Evolutionary conservation across 2,329 filamentous ascomycete species (phyloP), one percentile per base, ranked within the genome.

Genomic region (Onygena corvina): DNA sequence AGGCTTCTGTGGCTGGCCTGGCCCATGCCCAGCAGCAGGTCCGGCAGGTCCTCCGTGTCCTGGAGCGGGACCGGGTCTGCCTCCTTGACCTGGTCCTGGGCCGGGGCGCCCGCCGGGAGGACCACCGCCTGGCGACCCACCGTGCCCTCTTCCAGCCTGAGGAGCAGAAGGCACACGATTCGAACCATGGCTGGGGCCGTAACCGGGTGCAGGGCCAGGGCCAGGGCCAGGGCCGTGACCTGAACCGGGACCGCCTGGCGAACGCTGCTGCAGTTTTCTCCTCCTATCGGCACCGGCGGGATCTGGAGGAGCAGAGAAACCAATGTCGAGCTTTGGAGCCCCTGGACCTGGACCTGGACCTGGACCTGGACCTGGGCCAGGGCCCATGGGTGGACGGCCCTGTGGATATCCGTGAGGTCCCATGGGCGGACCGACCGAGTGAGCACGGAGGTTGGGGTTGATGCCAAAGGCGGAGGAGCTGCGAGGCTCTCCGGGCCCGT

Each of bases 381-480:
- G 29, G 8, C 25, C 25, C 35, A 48, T 35, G 27, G 47, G 27
- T 30, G 56, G 61, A n/a, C 59, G 62, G 31, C 65, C 59, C 11
- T 29, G 58, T 47, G 60, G 59, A 53, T 66, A 65, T 31, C 60
- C 60, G 58, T 64, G 62, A 59, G 55, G 18, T 55, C 58, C 34
- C 61, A 64, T 51, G 61, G 46, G 29, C 5, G 38, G 55, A 46
- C 12, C 36, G 51, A 64, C 58, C 14, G 65, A 66, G 50, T 64
- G 63, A n/a, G 67, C 57, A 48, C 67, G 67, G 49, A 72, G 64
- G 51, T 70, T 72, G 11, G 70, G 70, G 49, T 72, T 72, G 54
- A 71, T 69, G 8, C 68, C 68, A 57, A 72, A 72, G 11, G 70
- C 70, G 34, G 70, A 71, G 46, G 64, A 68, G 34, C 69, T 66